These are phyloP conservation scores for Pyrus pyrifolia DNA, from an alignment of 306 rosid species.

Conservation along the genomic window DNA sequence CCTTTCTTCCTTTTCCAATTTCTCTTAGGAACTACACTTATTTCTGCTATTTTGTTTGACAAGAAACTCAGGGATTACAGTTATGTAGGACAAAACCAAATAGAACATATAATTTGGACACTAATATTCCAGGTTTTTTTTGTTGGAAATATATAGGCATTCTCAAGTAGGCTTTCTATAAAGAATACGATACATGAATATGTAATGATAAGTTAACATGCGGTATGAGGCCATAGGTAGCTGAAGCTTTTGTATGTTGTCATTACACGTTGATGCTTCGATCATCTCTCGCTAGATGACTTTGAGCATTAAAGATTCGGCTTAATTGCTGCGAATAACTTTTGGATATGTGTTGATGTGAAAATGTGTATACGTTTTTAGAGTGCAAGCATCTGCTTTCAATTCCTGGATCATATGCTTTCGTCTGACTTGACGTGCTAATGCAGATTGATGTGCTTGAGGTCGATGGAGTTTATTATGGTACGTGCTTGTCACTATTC, in stretches of 20 bases:
- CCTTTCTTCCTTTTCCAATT: not conserved
- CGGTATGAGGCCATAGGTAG: not conserved
- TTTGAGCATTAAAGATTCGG: not conserved
- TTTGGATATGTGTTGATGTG: not conserved
- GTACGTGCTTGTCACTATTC: constrained; percentile 30
- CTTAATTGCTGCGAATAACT: not conserved
- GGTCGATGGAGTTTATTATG: constrained; percentile 87
- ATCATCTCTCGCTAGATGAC: not conserved
- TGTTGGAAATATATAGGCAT: not conserved
- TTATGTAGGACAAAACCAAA: not conserved
- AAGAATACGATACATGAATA: too few relatives aligned
- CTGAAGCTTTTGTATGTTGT: not conserved
- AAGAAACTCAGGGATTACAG: not conserved
- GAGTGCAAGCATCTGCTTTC: too few relatives aligned
- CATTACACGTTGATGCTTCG: not conserved
- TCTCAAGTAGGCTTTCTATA: not conserved
- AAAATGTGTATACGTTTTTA: too few relatives aligned
- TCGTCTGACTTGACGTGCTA: constrained; percentile 12
- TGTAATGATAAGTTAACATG: not conserved
- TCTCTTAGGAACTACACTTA: not conserved
- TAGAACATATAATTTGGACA: not conserved
- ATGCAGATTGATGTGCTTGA: constrained; percentile 95
- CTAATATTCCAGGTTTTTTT: not conserved
- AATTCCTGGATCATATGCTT: not conserved
- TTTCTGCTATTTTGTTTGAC: not conserved